Evolutionary conservation across 2,329 filamentous ascomycete genomes (phyloP), one percentile per base, ranked within the genome.

Genomic region (Aspergillus sp.): DNA sequence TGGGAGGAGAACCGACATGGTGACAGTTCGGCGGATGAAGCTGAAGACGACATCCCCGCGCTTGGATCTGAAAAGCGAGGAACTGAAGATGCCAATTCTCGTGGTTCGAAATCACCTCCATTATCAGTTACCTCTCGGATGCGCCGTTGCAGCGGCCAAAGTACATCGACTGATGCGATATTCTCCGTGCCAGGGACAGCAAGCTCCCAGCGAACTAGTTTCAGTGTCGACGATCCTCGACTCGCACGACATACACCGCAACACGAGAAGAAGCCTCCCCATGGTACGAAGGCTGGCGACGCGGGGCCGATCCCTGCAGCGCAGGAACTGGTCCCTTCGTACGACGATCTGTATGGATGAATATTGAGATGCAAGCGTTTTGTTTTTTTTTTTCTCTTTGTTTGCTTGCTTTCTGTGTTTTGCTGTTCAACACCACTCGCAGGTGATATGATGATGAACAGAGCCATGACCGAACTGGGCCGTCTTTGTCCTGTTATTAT

Each of bases 271-370:
- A 67, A 64, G 49, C 57, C 63, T 47, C 41, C 52, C 39, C 56
- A 56, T 44, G 64, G 62, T 7, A 45, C 58, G 21, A 62, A 43
- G 40, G 52, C 31, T 27, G 58, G 39, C 40, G 64, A 59, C 49
- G 54, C 33, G 57, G 62, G 46, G 64, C 70, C 31, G 56, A 63
- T 17, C 47, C 61, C 8, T 41, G 45, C 40, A 33, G 48, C 59
- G 25, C 69, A 70, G 46, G 66, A 73, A 50, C 58, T 75, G 61
- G 73, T 75, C 1, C 73, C 73, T 8, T 75, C 72, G 14, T 73
- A 76, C 43, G 73, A 76, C 59, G 73, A 76, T 41, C 67, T 76
- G 14, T 76, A 73, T 60, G 73, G 73, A 23, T 75, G 66, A 31
- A 31, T 31, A 65, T 41, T 27, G 17, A 21, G 19, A 12, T 40